phyloP scores from a whole-genome alignment of 805 yeast genomes.

The Candida stauntonica region DNA sequence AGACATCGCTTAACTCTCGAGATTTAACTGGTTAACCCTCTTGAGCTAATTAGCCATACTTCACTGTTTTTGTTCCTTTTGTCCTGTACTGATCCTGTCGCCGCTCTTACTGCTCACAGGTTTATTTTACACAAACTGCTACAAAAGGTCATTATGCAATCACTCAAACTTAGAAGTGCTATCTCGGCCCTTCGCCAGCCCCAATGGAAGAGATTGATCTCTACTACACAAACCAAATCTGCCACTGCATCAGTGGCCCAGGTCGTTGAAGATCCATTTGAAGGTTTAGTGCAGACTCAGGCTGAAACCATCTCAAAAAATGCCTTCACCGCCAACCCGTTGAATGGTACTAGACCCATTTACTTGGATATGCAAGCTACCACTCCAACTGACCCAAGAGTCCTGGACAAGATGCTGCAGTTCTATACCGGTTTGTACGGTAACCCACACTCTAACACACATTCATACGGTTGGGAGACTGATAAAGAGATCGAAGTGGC shows the following conservation, averaged over 20 bases:
- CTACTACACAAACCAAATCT: neutral
- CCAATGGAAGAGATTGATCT: constrained; percentile 1
- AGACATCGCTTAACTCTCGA: no score
- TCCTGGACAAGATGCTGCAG: constrained; percentile 79
- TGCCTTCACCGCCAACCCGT: constrained; percentile 36
- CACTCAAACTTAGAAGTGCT: neutral
- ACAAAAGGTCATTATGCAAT: neutral
- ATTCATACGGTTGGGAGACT: constrained; percentile 98
- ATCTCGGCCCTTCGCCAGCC: neutral
- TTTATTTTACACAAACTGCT: no score
- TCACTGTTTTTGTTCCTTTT: no score
- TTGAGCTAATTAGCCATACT: no score
- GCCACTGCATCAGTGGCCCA: constrained; percentile 2
- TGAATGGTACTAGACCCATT: constrained; percentile 78
- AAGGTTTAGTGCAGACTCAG: no score
- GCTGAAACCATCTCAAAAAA: constrained; percentile 32
- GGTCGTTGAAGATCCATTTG: no score
- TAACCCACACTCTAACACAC: constrained; percentile 96
- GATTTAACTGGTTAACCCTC: no score
- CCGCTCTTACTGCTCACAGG: no score
- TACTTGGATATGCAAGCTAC: constrained; percentile 98
- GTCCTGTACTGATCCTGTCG: no score
- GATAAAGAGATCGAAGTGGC: constrained; percentile 88
- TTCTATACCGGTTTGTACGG: constrained; percentile 93
- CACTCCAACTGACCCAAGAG: constrained; percentile 97